A percentile compares a stretch with the other conserved stretches of the same genome.
Conservation (phyloP, 2,329 filamentous ascomycete species). For the Gyromitra esculenta region DNA sequence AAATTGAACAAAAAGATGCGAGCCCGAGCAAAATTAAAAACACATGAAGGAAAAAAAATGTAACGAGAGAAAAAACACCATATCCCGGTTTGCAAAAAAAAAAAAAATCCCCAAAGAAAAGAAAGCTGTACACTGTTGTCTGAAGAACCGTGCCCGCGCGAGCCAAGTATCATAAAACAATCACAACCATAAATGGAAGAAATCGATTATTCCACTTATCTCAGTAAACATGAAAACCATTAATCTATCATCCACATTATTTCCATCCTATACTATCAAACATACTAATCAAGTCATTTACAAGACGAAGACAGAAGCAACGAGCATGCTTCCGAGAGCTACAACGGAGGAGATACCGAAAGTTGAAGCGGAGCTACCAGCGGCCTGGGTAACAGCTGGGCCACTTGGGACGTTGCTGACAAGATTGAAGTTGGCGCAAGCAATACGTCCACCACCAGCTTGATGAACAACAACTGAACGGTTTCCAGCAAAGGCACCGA, state of each 20-base stretch:
- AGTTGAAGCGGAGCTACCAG: constrained; percentile 91
- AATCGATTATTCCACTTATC: constrained; percentile 24
- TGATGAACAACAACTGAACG: constrained; percentile 71
- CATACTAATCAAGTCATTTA: constrained; percentile 35
- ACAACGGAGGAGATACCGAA: constrained; percentile 48
- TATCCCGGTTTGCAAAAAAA: constrained; percentile 11
- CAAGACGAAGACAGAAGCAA: constrained; percentile 37
- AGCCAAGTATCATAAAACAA: constrained; percentile 31
- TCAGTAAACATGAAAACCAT: constrained; percentile 41
- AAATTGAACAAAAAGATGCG: constrained; percentile 11
- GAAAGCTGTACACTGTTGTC: constrained; percentile 36
- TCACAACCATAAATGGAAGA: constrained; percentile 22
- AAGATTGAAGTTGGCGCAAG: constrained; percentile 70
- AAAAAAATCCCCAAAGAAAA: constrained; percentile 31
- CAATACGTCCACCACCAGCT: constrained; percentile 71
- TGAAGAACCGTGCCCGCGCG: constrained; percentile 19
- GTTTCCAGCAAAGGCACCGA: constrained; percentile 71
- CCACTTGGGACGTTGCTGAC: constrained; percentile 28
- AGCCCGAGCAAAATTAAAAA: constrained; percentile 15
- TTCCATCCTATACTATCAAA: constrained; percentile 3
- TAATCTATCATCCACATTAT: constrained; percentile 45
- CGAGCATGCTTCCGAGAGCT: constrained; percentile 42
- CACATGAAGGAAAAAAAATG: constrained; percentile 22
- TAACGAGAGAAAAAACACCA: constrained; percentile 34
- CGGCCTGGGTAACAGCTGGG: constrained; percentile 81